phyloP scores from a whole-genome alignment of 495 filamentous ascomycete genomes.

The Daldinia vernicosa region DNA sequence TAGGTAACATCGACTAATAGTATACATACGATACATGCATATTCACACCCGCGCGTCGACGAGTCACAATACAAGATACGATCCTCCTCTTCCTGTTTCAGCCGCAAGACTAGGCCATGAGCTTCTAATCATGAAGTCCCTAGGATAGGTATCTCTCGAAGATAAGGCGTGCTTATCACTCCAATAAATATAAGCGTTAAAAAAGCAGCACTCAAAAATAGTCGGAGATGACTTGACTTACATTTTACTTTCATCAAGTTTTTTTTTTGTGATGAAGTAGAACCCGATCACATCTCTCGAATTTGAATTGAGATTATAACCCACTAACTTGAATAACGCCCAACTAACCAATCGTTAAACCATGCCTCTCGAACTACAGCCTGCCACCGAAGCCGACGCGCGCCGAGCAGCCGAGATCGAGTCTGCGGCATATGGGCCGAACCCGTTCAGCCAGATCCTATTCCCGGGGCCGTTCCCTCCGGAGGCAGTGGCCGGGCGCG shows the following conservation, averaged over 20 bases:
- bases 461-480: slow-evolving; percentile 50
- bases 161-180: not conserved
- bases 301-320: not conserved
- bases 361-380: slow-evolving; percentile 47
- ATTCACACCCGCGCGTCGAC: not conserved
- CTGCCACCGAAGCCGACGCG: slow-evolving; percentile 46
- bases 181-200: not conserved
- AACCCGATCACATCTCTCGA: not conserved
- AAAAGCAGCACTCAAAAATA: not conserved
- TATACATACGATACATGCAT: not conserved
- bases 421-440: slow-evolving; percentile 44
- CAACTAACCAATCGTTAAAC: not conserved
- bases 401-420: slow-evolving; percentile 44
- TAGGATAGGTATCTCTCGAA: not conserved
- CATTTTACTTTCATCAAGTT: not conserved
- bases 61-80: not conserved
- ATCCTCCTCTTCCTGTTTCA: slow-evolving; percentile 12
- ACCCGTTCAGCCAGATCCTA: slow-evolving; percentile 44
- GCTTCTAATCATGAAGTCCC: not conserved
- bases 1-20: not conserved
- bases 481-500: slow-evolving; percentile 28
- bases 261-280: not conserved
- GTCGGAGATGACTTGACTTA: not conserved
- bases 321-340: too few species aligned
- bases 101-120: not conserved